These are phyloP conservation scores for Xylaria sp. DNA, from an alignment of 2,329 filamentous ascomycete genomes.

Conservation along the genomic window DNA sequence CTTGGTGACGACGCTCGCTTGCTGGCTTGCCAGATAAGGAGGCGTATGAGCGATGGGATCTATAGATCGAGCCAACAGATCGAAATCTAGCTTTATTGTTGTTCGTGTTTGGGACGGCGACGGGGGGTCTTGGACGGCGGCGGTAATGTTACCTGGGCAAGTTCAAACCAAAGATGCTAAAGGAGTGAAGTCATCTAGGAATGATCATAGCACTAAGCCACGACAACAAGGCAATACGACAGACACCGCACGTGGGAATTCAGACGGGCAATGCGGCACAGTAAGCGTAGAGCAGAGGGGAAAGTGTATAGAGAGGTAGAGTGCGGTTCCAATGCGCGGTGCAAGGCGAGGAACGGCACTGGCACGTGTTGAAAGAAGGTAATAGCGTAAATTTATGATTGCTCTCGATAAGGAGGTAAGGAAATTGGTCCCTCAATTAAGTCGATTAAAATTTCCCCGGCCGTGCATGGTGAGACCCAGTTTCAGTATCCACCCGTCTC, in stretches of 20 bases:
- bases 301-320: background rate
- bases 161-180: constrained; percentile 44
- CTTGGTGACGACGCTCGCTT: background rate
- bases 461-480: constrained; percentile 16
- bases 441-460: constrained; percentile 32
- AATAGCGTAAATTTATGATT: background rate
- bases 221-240: constrained; percentile 21
- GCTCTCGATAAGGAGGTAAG: constrained; percentile 31
- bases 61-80: background rate
- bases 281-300: background rate
- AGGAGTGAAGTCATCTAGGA: constrained; percentile 48
- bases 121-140: background rate
- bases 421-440: constrained; percentile 28
- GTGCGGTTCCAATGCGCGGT: background rate
- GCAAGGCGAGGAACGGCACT: background rate
- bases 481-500: constrained; percentile 11
- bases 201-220: constrained; percentile 26
- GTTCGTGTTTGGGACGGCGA: background rate
- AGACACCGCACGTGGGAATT: background rate
- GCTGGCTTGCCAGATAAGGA: background rate
- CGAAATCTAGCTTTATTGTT: background rate
- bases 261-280: background rate
- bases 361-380: constrained; percentile 9
- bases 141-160: constrained; percentile 1
- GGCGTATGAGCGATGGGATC: background rate